Evolutionary conservation across 768 basidiomycete genomes (phyloP), one percentile per base, ranked within the genome.

Genomic region (Atractiella rhizophila): DNA sequence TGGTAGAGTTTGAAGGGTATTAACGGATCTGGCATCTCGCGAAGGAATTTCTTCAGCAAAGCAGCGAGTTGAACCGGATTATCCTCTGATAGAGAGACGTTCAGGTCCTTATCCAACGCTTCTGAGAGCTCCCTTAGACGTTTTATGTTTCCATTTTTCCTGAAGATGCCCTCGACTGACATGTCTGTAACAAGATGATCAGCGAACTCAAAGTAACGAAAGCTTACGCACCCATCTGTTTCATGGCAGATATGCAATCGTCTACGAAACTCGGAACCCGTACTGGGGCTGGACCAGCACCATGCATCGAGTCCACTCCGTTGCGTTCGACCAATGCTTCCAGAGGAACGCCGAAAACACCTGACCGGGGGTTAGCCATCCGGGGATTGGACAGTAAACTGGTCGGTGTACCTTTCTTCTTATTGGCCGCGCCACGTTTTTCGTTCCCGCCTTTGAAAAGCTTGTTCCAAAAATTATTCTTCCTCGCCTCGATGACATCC

Each of bases 141-240:
- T 39, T 83, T 70, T 54, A 96, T 96, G 57, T 96, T 96, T 39
- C 91, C 91, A 54, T 86, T 91, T 63, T 86, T 85, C 41, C 91
- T 71, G 68, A 98, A 98, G 49, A 98, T 88, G 43, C 91, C 91
- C 61, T 96, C 91, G 29, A 98, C 68, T 8, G 91, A 96, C 81
- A 98, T 85, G 62, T 98, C 91, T 96, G 49, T 35, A 26, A 27
- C 34, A 25, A 25, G 41, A 26, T 24, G 27, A 35, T 31, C n/a
- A 46, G 18, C 44, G 39, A 23, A 16, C 28, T 12, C 19, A 21
- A 26, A 31, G 27, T 40, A 12, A 21, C n/a, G 48, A 29, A n/a
- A 19, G 28, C 11, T 15, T 12, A 62, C 76, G 48, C 42, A 91
- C 88, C 88, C 91, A 96, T 96, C 58, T 94, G 86, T 55, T 78